Base-by-base conservation (phyloP, 2,329 filamentous ascomycete species). In the Pestalotiopsis fici region DNA sequence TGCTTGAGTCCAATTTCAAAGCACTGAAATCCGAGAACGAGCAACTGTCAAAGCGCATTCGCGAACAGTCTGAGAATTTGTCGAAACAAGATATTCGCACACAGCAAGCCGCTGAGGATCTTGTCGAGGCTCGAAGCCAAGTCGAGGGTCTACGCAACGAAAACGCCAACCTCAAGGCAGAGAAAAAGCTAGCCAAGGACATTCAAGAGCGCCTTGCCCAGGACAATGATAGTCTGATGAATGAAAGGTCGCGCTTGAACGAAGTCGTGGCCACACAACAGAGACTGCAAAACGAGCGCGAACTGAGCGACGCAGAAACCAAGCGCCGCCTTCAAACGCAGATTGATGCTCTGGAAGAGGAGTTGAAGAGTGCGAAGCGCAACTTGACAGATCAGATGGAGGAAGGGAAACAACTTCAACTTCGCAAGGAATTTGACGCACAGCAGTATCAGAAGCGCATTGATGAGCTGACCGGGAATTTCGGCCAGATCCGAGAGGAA, bases 151-250 rank as follows among this genome's bases (percentile, higher is more conserved):
- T 98, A 79, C 92, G 94, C 64, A 94, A 94, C 71, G 96, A 99
- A 77, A 94, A 91, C 65, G 91, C 94, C 18, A 98, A 98, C 75
- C 87, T 98, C 39, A 97, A 97, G 78, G 95, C 95, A 0, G 95
- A 98, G 79, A 97, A 97, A 81, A 92, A 94, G 47, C 85, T 99
- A 11, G 97, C 93, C 92, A 97, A 96, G 82, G 93, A 92, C 66
- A 97, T 98, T 39, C 95, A 98, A 77, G 91, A 93, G 70, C 90
- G 97, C 64, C 85, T 98, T 56, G 92, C 89, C 69, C 93, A 96
- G 74, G 95, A 98, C 75, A 97, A 96, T 71, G 94, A 97, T 75
- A 89, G 83, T 23, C 83, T 98, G 13, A 87, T 92, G 55, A 93
- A 97, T 68, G 96, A 99, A 78, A 93, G 94, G 71, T 89, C 90